Base-by-base conservation (phyloP, 2,329 filamentous ascomycete genomes). In the Onygenales sp. region DNA sequence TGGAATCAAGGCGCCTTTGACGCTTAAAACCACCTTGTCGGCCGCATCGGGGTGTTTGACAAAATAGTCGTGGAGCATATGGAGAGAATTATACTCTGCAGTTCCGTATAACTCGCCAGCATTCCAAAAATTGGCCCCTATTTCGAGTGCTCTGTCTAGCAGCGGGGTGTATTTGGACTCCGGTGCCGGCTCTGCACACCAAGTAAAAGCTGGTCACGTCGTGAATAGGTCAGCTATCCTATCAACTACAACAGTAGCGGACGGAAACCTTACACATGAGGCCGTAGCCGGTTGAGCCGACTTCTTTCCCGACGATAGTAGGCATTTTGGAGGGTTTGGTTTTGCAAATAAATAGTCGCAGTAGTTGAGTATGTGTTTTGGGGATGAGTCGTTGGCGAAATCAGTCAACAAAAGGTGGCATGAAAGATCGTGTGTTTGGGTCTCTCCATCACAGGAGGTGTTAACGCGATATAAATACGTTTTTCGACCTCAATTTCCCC, bases 91-190 rank as follows among this genome's bases (percentile, higher is more conserved):
- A 43, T 57, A 35, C 5, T 62, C 54, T 2, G 64, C 54, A 4
- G 61, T 73, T 7, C 65, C 67, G 52, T 68, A 69, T 54, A 68
- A 31, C 32, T 47, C 44, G 56, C 72, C 66, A 3, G 60, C 66
- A 39, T 66, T 66, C 65, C 64, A 67, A 44, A 61, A 48, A 33
- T 56, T 62, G n/a, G 57, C 52, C 9, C 72, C 71, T 7, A 63
- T 57, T 4, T 62, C 64, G 13, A 82, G 60, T 10, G 80, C 74
- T 9, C 75, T 69, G 55, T 76, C 77, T 70, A 85, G 74, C 9
- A 77, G 75, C 43, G 63, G 57, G 31, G 60, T 57, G 21, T 61
- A 55, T 21, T 55, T 51, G 31, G 52, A 52, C 42, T 44, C 56
- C 39, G 50, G 57, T n/a, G 32, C 48, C 11, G 55, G 56, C 21